Conservation (phyloP, 202 grass and related monocot genomes). For the Setaria italica region DNA sequence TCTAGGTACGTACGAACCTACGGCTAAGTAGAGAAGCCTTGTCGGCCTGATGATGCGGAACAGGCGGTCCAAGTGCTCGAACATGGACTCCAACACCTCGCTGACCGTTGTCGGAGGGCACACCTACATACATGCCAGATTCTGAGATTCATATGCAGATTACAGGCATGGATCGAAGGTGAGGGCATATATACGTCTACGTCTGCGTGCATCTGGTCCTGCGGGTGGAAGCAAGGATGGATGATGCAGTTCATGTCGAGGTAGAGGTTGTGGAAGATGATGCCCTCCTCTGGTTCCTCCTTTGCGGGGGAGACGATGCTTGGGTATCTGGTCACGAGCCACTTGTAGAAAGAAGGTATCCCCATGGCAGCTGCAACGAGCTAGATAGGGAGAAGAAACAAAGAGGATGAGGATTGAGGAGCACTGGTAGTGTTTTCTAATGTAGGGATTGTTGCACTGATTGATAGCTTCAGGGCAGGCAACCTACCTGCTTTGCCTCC, state of each 20-base stretch:
- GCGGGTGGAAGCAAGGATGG: conserved; percentile 81
- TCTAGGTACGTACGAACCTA: conserved; percentile 46
- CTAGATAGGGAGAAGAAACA: too few species aligned
- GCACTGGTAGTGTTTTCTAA: too few species aligned
- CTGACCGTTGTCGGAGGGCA: conserved; percentile 54
- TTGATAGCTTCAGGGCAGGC: neutral
- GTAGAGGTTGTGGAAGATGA: conserved; percentile 73
- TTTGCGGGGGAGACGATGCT: conserved; percentile 30
- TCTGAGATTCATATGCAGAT: neutral
- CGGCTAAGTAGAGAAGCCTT: conserved; percentile 65
- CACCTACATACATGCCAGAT: neutral
- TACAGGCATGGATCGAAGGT: neutral
- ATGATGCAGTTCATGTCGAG: conserved; percentile 85
- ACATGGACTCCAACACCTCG: conserved; percentile 63
- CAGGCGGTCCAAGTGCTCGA: conserved; percentile 60
- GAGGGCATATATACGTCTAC: too few species aligned
- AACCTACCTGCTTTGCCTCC: neutral
- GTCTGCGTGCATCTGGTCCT: conserved; percentile 44
- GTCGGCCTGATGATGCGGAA: conserved; percentile 58
- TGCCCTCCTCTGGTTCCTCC: conserved; percentile 17
- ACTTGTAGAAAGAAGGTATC: conserved; percentile 57
- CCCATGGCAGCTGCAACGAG: too few species aligned
- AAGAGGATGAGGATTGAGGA: too few species aligned
- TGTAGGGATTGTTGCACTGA: too few species aligned
- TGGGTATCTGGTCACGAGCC: conserved; percentile 65